These are phyloP conservation scores for Fremontodendron californicum DNA, from an alignment of 345 rosid genomes.

Conservation along the genomic window DNA sequence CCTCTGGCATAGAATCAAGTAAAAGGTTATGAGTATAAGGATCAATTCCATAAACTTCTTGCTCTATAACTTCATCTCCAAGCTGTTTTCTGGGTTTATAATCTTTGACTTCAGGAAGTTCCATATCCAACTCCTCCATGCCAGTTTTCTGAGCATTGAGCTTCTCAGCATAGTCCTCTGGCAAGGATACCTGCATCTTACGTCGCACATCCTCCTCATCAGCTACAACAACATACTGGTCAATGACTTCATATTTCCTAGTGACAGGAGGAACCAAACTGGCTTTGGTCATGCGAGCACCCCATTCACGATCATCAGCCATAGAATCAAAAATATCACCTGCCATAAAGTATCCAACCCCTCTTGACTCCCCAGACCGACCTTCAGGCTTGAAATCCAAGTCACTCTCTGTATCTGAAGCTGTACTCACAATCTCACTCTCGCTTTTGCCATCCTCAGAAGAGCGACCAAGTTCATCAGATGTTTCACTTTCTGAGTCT, in stretches of 20 bases:
- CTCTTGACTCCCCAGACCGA: conserved; percentile 55
- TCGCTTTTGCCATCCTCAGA: conserved; percentile 66
- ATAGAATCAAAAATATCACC: conserved; percentile 60
- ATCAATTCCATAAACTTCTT: conserved; percentile 99
- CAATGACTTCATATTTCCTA: conserved; percentile 92
- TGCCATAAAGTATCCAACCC: conserved; percentile 48
- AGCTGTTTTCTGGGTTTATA: conserved; percentile 87
- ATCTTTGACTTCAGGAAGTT: conserved; percentile 99
- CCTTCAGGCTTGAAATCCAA: conserved; percentile 59
- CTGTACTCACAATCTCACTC: conserved; percentile 53
- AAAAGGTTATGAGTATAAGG: conserved; percentile 95
- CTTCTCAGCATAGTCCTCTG: conserved; percentile 94
- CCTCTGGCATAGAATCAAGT: conserved; percentile 98
- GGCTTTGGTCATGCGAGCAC: conserved; percentile 99
- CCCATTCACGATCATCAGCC: conserved; percentile 98
- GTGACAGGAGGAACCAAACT: conserved; percentile 99
- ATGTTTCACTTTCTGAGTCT: conserved; percentile 90
- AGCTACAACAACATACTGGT: conserved; percentile 69
- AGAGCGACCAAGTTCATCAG: conserved; percentile 64
- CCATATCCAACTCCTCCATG: conserved; percentile 93
- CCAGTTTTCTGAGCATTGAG: conserved; percentile 87
- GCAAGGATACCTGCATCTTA: conserved; percentile 90
- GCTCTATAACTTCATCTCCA: conserved; percentile 90
- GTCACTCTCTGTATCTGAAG: conserved; percentile 90
- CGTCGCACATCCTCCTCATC: conserved; percentile 87